Base-by-base conservation (phyloP, 2,329 filamentous ascomycete genomes). In the Allantophomopsis lycopodina region DNA sequence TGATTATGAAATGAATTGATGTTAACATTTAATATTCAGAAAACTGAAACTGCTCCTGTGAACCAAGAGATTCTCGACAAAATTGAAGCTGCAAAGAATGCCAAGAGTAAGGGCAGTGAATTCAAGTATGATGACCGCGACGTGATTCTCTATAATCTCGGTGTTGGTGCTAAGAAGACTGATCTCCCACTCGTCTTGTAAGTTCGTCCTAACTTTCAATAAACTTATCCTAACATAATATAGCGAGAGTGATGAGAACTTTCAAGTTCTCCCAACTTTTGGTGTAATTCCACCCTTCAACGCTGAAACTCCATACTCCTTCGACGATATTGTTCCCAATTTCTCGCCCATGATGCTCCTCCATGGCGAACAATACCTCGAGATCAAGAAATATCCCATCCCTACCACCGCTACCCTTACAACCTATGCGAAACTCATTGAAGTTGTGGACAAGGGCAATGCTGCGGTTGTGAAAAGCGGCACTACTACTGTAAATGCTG, bases 311-410 rank as follows among this genome's bases (percentile, higher is more conserved):
- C 85, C 89, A 20, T 96, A 83, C 68, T 77, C 70, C 60, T 72
- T 91, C 53, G 75, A 78, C 55, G 76, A 88, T 42, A 73, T 98
- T 45, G 82, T 96, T 20, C 87, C 88, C 59, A 94, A 96, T 71
- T 98, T 95, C 70, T 86, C 77, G 31, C 89, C 88, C 45, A 95
- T 94, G 86, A 95, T 95, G 87, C 77, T 98, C 38, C 81, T 98
- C 17, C 91, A 98, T 66, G 91, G 91, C 57, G 91, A 98, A 70
- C 91, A 98, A 63, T 98, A 88, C 65, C 84, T 98, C 47, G 91
- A 98, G 64, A 74, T 98, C 55, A 78, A 80, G 57, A 86, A 89
- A 61, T 93, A 79, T 66, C 91, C 91, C 32, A 83, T 96, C 52
- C 89, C 89, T 30, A 95, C 88, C 23, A 73, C 79, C 40, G 87